Evolutionary conservation across 208 protist genomes (phyloP).

Genomic region (Leishmania lainsoni): DNA sequence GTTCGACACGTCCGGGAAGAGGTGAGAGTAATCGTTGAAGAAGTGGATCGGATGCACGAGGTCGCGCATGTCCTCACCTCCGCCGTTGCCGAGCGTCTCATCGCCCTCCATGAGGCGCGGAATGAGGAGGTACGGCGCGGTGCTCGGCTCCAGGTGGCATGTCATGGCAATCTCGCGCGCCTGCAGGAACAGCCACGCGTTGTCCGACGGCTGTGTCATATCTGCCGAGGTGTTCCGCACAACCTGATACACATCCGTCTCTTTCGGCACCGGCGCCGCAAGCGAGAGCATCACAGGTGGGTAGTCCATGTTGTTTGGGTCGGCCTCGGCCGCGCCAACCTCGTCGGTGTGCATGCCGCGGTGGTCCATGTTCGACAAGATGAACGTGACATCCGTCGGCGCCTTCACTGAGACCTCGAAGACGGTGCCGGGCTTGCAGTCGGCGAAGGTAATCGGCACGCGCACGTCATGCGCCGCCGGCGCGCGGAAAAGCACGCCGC

Average conservation of each 20-base stretch:
- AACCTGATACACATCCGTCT: conserved; percentile 47
- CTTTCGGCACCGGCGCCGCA: conserved; percentile 29
- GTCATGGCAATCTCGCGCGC: conserved; percentile 80
- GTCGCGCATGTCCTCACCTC: conserved; percentile 34
- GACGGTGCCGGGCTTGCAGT: conserved; percentile 62
- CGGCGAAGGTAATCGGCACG: conserved; percentile 69
- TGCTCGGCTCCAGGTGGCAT: conserved; percentile 50
- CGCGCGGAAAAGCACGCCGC: conserved; percentile 67
- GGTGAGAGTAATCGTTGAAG: conserved; percentile 60
- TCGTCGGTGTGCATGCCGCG: conserved; percentile 38
- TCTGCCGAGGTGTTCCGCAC: conserved; percentile 66
- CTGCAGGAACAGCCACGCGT: conserved; percentile 81
- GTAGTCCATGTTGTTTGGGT: conserved; percentile 56
- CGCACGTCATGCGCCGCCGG: conserved; percentile 53
- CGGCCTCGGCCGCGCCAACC: conserved; percentile 25
- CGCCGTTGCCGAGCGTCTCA: conserved; percentile 30
- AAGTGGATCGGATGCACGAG: conserved; percentile 57
- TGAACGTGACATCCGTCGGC: conserved; percentile 52
- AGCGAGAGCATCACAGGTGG: conserved; percentile 86
- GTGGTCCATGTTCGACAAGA: conserved; percentile 69
- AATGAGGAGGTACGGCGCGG: conserved; percentile 66
- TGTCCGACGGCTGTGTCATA: conserved; percentile 46
- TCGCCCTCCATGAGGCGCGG: conserved; percentile 77
- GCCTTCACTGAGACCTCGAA: conserved; percentile 59
- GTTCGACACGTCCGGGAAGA: conserved; percentile 24